Conservation (phyloP, 495 filamentous ascomycete genomes). For the Penicillium soppii region DNA sequence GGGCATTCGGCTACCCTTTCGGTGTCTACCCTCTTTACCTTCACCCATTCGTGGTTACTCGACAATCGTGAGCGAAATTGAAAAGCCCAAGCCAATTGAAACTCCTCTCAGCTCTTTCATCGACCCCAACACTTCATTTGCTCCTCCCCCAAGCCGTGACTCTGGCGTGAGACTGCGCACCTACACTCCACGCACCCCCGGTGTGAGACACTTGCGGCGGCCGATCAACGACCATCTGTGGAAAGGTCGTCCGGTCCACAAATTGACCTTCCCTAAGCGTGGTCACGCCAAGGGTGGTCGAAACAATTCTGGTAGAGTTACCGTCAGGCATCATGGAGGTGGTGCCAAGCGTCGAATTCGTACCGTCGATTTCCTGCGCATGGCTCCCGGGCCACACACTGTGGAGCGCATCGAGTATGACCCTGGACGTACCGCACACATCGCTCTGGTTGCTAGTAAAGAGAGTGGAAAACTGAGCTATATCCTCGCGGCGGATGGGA, state of each 20-base stretch:
- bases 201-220: slow-evolving; percentile 84
- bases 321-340: slow-evolving; percentile 86
- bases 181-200: slow-evolving; percentile 94
- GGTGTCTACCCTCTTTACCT: slow-evolving; percentile 34
- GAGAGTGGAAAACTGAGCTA: slow-evolving; percentile 64
- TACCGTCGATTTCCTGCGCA: slow-evolving; percentile 81
- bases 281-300: slow-evolving; percentile 89
- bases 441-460: slow-evolving; percentile 74
- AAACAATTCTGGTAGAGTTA: slow-evolving; percentile 81
- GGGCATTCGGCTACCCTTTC: slow-evolving; percentile 49
- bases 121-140: slow-evolving; percentile 42
- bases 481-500: slow-evolving; percentile 88
- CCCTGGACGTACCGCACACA: slow-evolving; percentile 88
- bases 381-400: slow-evolving; percentile 70
- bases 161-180: slow-evolving; percentile 58
- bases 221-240: slow-evolving; percentile 95
- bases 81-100: slow-evolving; percentile 21
- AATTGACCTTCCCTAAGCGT: slow-evolving; percentile 85
- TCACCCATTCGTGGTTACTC: slow-evolving; percentile 54
- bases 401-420: slow-evolving; percentile 97
- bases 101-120: slow-evolving; percentile 20
- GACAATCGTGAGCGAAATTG: slow-evolving; percentile 43
- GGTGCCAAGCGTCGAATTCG: slow-evolving; percentile 89
- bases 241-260: slow-evolving; percentile 82
- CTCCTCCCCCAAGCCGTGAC: slow-evolving; percentile 44